Base-by-base conservation (phyloP, 306 rosid species). In the Acacia confusa region DNA sequence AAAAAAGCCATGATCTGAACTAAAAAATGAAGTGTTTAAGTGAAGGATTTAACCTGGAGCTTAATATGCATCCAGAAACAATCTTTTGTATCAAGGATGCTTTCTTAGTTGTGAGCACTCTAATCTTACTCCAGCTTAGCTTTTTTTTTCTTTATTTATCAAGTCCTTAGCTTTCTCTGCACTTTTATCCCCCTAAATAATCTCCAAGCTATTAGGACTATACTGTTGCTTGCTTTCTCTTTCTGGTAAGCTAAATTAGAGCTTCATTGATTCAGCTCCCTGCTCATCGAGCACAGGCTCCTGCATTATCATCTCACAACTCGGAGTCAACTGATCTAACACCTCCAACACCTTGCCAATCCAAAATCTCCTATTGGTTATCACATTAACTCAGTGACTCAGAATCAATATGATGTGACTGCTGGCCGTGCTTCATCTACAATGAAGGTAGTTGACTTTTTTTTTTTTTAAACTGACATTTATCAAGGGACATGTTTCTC, bases 401-500 rank as follows among this genome's bases (percentile, higher is more conserved):
- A 7, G 30, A 76, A 74, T 45, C 78, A 79, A 17, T 63, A 68
- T 34, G 60, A 74, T 34, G 38, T 34, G 38, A 34, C 7, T 34
- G 38, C 99, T 5, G 98, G 99, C 16, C 92, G 99, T 82, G 99
- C 98, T 69, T 93, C 99, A 68, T 41, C 99, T 64, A 98, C 99
- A 41, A 97, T 85, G 84, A 95, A 92, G 98, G 99, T 95, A 89
- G 25, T 43, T 68, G 38, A 75, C 50, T 55, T 78, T 55, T 53
- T 55, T 78, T 55, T 53, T 34, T 27, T n/a, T 34, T 4, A 57
- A 52, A n/a, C 64, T 22, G 64, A 57, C 14, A 15, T 83, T 82
- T 22, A 57, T 25, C 68, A 44, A 27, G 66, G 74, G 47, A 81
- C 52, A n/a, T 78, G 75, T 38, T 65, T 1, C 79, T 65, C 40